Evolutionary conservation across 495 filamentous ascomycete genomes (phyloP).

Genomic region (Penicillium samsonianum): DNA sequence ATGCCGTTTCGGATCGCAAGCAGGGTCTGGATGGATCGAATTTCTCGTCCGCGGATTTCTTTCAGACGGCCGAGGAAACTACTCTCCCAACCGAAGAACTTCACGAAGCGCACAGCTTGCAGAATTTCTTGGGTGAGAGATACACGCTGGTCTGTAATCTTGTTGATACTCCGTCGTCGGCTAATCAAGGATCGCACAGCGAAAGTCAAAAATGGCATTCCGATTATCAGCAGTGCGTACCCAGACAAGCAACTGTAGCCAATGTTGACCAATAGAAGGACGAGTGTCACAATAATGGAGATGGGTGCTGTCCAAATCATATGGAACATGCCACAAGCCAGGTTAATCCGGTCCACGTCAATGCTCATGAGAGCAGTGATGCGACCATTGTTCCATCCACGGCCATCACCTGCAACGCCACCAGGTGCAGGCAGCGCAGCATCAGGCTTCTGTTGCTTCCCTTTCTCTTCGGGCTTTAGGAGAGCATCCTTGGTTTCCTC

Average conservation of each 20-base stretch:
- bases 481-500: conserved; percentile 48
- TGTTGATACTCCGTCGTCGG: conserved; percentile 78
- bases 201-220: conserved; percentile 70
- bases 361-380: conserved; percentile 92
- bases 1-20: conserved; percentile 82
- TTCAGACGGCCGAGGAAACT: conserved; percentile 77
- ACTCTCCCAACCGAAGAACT: conserved; percentile 93
- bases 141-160: conserved; percentile 88
- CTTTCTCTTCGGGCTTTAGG: conserved; percentile 38
- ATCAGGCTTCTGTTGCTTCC: conserved; percentile 15
- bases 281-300: conserved; percentile 71
- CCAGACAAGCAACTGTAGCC: conserved; percentile 86
- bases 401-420: conserved; percentile 63
- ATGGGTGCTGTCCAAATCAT: conserved; percentile 85
- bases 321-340: conserved; percentile 84
- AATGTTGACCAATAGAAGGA: conserved; percentile 79
- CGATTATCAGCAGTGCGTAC: conserved; percentile 76
- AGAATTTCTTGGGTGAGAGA: conserved; percentile 91
- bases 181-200: conserved; percentile 71
- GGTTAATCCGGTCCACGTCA: conserved; percentile 87
- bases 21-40: conserved; percentile 74
- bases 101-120: conserved; percentile 88
- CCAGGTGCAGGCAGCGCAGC: conserved; percentile 26
- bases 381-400: conserved; percentile 87
- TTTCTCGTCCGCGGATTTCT: conserved; percentile 71